Evolutionary conservation across 441 rosid species (phyloP).

Genomic region (Cnidoscolus chayamansa): DNA sequence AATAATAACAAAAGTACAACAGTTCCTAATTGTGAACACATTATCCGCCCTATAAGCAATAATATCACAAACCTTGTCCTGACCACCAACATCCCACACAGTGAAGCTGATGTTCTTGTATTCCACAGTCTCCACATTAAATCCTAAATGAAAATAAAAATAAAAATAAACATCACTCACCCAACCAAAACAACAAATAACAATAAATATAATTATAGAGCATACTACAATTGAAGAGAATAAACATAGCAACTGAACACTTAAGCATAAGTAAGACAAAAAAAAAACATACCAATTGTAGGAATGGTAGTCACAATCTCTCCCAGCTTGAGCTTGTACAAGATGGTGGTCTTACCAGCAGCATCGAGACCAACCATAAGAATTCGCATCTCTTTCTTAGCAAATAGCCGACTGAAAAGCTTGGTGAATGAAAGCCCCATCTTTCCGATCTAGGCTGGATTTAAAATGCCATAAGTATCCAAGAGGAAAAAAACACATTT

Average conservation of each 20-base stretch:
- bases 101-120: slow-evolving; percentile 87
- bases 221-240: background rate
- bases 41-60: background rate
- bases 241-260: background rate
- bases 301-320: slow-evolving; percentile 68
- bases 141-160: slow-evolving; percentile 37
- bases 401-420: slow-evolving; percentile 59
- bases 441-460: slow-evolving; percentile 28
- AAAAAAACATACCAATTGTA: slow-evolving; percentile 44
- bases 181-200: background rate
- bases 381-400: slow-evolving; percentile 59
- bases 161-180: slow-evolving; percentile 2
- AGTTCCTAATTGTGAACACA: too few relatives aligned
- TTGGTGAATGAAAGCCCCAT: slow-evolving; percentile 65
- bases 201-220: background rate
- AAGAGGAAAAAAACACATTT: background rate
- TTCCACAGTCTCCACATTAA: slow-evolving; percentile 83
- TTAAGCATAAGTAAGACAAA: background rate
- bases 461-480: background rate
- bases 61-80: slow-evolving; percentile 55
- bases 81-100: slow-evolving; percentile 88
- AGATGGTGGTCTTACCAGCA: slow-evolving; percentile 66
- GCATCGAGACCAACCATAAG: slow-evolving; percentile 62
- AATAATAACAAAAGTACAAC: too few relatives aligned
- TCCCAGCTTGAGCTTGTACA: slow-evolving; percentile 66